A percentile compares a stretch with the other conserved stretches of the same genome.
Conservation (phyloP, 2,329 filamentous ascomycete species). For the Pseudogymnoascus pannorum region DNA sequence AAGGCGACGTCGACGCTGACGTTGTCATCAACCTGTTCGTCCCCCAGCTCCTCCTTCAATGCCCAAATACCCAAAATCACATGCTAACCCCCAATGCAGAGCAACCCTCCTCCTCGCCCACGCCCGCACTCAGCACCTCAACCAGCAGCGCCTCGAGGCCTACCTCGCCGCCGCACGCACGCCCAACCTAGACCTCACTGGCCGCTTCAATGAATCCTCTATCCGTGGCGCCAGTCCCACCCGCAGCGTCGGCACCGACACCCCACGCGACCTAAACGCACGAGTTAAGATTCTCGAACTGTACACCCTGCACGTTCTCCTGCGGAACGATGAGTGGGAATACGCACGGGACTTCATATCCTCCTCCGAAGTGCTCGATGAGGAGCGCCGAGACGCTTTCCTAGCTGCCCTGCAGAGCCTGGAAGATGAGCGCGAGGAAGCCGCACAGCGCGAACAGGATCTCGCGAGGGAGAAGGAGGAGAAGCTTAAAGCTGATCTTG, state of each 20-base stretch:
- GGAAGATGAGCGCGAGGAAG: slow-evolving; percentile 74
- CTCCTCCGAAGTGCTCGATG: slow-evolving; percentile 79
- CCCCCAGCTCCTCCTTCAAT: slow-evolving; percentile 15
- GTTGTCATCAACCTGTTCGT: slow-evolving; percentile 82
- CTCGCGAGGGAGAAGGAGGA: slow-evolving; percentile 51
- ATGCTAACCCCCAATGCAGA: slow-evolving; percentile 39
- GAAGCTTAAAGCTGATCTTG: slow-evolving; percentile 46
- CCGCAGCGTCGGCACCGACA: slow-evolving; percentile 58
- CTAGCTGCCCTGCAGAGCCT: slow-evolving; percentile 76
- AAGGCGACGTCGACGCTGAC: slow-evolving; percentile 88
- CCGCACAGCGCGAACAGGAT: slow-evolving; percentile 54
- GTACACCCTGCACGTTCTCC: slow-evolving; percentile 90
- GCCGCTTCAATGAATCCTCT: slow-evolving; percentile 46
- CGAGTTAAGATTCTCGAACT: slow-evolving; percentile 89
- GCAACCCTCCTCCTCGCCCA: slow-evolving; percentile 88
- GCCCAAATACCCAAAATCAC: slow-evolving; percentile 11
- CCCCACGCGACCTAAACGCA: slow-evolving; percentile 74
- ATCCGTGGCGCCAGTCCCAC: slow-evolving; percentile 53
- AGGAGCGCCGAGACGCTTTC: slow-evolving; percentile 85
- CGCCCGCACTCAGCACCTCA: slow-evolving; percentile 72
- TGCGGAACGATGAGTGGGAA: slow-evolving; percentile 91
- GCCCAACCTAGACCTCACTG: slow-evolving; percentile 64
- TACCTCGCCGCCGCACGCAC: slow-evolving; percentile 74
- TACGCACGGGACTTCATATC: slow-evolving; percentile 88
- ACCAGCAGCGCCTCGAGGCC: slow-evolving; percentile 80